A percentile compares a stretch with the other conserved stretches of the same genome.
Conservation (phyloP, 1,139 yeast species). For the Zygoascus hellenicus region DNA sequence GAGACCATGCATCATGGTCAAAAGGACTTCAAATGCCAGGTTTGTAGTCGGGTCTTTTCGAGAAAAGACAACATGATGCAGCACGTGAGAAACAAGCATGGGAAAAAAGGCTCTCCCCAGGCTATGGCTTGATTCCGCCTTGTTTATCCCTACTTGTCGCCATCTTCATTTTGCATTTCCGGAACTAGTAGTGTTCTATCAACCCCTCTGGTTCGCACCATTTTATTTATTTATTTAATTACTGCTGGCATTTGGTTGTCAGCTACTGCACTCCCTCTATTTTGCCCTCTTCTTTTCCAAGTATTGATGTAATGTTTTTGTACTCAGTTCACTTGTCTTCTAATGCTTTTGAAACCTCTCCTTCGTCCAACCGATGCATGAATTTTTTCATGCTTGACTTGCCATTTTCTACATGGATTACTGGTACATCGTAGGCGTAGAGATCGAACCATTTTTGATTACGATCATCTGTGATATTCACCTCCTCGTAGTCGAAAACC, state of each 20-base stretch:
- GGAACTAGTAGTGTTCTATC: no score
- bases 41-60: constrained; percentile 25
- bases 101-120: constrained; percentile 2
- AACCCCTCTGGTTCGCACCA: neutral
- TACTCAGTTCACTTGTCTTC: constrained; percentile 5
- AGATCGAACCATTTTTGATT: constrained; percentile 72
- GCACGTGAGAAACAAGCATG: constrained; percentile 27
- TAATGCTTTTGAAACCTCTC: constrained; percentile 40
- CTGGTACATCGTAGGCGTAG: constrained; percentile 89
- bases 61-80: constrained; percentile 30
- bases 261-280: no score
- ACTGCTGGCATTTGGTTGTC: neutral
- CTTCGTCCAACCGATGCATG: constrained; percentile 68
- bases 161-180: no score
- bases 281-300: no score
- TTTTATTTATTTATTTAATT: constrained; percentile 3
- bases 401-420: constrained; percentile 53
- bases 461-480: constrained; percentile 65
- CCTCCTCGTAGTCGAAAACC: constrained; percentile 38
- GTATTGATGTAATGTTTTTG: neutral
- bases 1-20: constrained; percentile 28
- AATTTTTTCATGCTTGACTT: constrained; percentile 46
- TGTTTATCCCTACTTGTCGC: no score
- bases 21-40: constrained; percentile 25
- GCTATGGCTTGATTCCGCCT: no score